Conservation (phyloP, 768 basidiomycete species). For the Tulasnella sp. region DNA sequence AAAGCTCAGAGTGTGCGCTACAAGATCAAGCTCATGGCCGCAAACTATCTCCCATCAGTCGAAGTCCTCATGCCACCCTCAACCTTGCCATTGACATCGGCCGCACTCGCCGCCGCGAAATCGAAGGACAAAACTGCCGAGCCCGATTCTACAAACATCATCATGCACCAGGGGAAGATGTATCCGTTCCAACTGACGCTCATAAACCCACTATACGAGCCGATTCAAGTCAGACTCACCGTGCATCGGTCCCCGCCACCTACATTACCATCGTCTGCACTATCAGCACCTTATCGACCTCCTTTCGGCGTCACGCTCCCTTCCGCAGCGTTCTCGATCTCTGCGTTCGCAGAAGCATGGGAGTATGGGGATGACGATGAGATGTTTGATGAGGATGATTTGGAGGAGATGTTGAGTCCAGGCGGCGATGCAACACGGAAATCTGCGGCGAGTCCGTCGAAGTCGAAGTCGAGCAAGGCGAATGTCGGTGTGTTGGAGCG, state of each 20-base stretch:
- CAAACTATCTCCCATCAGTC: slow-evolving; percentile 86
- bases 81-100: slow-evolving; percentile 31
- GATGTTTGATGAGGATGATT: slow-evolving; percentile 49
- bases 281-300: slow-evolving; percentile 38
- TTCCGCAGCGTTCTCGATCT: slow-evolving; percentile 63
- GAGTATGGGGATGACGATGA: slow-evolving; percentile 85
- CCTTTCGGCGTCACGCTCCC: slow-evolving; percentile 77
- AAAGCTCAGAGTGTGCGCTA: slow-evolving; percentile 89
- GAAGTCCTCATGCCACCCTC: slow-evolving; percentile 55
- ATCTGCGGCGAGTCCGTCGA: slow-evolving; percentile 37
- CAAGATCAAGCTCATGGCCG: slow-evolving; percentile 95
- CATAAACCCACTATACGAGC: slow-evolving; percentile 92
- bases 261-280: slow-evolving; percentile 7
- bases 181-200: slow-evolving; percentile 85
- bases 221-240: slow-evolving; percentile 81
- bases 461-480: slow-evolving; percentile 21
- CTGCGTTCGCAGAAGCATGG: slow-evolving; percentile 93
- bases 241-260: slow-evolving; percentile 53
- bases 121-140: slow-evolving; percentile 19
- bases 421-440: slow-evolving; percentile 37
- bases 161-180: slow-evolving; percentile 61
- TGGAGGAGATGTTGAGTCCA: slow-evolving; percentile 25
- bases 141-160: slow-evolving; percentile 32
- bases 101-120: slow-evolving; percentile 21
- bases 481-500: slow-evolving; percentile 73